Conservation (phyloP, 805 yeast genomes). For the Kodamaea fukazawae region DNA sequence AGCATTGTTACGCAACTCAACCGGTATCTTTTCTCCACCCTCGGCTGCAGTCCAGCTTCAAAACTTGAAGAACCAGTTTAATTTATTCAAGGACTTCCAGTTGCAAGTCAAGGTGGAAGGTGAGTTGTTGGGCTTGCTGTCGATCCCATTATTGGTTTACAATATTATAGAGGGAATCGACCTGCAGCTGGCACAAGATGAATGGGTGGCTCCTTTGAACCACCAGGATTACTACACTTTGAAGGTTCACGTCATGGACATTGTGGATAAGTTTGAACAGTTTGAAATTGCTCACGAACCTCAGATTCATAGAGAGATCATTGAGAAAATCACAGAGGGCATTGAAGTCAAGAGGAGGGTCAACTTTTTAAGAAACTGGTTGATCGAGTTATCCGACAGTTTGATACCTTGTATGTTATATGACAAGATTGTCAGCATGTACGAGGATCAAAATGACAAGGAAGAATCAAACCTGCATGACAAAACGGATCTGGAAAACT, state of each 20-base stretch:
- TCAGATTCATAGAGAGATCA: conserved; percentile 21
- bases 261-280: conserved; percentile 19
- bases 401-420: conserved; percentile 40
- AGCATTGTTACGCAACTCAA: conserved; percentile 20
- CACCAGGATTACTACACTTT: conserved; percentile 34
- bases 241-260: conserved; percentile 27
- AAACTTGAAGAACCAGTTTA: conserved; percentile 36
- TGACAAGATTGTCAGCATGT: conserved; percentile 28
- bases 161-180: conserved; percentile 17
- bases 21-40: conserved; percentile 42
- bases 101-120: conserved; percentile 27
- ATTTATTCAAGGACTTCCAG: conserved; percentile 40
- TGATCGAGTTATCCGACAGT: conserved; percentile 40
- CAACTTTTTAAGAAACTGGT: conserved; percentile 39
- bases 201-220: conserved; percentile 32
- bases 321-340: conserved; percentile 16
- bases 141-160: conserved; percentile 33
- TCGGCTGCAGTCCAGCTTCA: conserved; percentile 33
- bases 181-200: conserved; percentile 1
- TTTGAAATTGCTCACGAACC: conserved; percentile 18
- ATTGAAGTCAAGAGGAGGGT: conserved; percentile 14
- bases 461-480: too few relatives aligned
- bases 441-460: conserved; percentile 13
- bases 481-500: too few relatives aligned
- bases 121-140: conserved; percentile 22